Conservation (phyloP, 768 basidiomycete genomes). For the Tulasnella sp. region DNA sequence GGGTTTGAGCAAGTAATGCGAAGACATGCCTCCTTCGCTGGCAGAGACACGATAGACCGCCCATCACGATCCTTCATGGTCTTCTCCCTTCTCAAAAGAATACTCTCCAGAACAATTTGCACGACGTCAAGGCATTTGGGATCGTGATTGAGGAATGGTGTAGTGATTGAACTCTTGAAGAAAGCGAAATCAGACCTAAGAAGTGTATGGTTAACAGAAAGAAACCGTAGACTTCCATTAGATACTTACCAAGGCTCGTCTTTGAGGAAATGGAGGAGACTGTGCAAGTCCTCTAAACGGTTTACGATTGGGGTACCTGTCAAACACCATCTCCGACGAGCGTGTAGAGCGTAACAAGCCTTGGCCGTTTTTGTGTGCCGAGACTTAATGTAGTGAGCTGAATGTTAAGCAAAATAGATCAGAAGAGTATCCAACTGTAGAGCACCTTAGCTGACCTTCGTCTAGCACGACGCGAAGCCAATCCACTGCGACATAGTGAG, state of each 20-base stretch:
- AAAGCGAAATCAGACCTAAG: slow-evolving; percentile 59
- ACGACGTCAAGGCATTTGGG: slow-evolving; percentile 91
- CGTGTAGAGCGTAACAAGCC: slow-evolving; percentile 74
- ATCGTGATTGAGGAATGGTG: slow-evolving; percentile 85
- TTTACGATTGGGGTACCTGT: slow-evolving; percentile 97
- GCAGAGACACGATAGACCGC: slow-evolving; percentile 77
- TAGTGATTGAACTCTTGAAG: slow-evolving; percentile 75
- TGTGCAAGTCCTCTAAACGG: slow-evolving; percentile 76
- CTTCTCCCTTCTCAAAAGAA: slow-evolving; percentile 84
- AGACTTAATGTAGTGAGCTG: slow-evolving; percentile 86
- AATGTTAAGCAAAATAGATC: neutral
- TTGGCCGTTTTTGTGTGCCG: slow-evolving; percentile 77
- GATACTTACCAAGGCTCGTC: slow-evolving; percentile 11
- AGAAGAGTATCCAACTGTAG: neutral
- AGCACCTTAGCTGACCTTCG: slow-evolving; percentile 31
- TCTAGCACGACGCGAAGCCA: slow-evolving; percentile 81
- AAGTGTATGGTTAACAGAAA: neutral
- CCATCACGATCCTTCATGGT: slow-evolving; percentile 81
- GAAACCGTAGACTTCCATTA: neutral
- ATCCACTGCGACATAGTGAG: slow-evolving; percentile 37
- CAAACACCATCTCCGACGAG: slow-evolving; percentile 78
- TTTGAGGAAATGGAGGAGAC: slow-evolving; percentile 19
- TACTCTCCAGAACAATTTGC: slow-evolving; percentile 83
- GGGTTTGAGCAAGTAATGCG: neutral
- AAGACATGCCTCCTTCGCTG: slow-evolving; percentile 58